phyloP scores from a whole-genome alignment of 2,329 filamentous ascomycete species.

The Trichoderma guizhouense region DNA sequence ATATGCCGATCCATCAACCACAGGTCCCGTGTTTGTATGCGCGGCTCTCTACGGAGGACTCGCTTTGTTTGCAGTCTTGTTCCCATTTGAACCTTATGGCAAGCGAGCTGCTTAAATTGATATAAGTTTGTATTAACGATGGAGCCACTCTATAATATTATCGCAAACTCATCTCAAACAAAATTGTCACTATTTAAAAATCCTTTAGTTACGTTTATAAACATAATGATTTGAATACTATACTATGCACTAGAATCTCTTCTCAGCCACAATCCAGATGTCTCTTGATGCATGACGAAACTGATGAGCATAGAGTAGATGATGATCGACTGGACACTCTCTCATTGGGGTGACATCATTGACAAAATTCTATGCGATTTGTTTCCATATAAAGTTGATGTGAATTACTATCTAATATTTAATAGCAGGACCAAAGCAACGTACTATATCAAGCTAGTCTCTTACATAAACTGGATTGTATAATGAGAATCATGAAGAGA shows the following conservation, averaged over 20 bases:
- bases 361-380: no score
- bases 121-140: not conserved
- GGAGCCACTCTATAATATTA: not conserved
- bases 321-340: no score
- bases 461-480: no score
- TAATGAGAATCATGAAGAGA: not conserved
- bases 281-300: no score
- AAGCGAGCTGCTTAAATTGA: constrained; percentile 42
- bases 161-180: not conserved
- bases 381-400: no score
- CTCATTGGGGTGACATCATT: no score
- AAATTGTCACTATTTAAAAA: not conserved
- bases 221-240: not conserved
- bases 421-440: no score
- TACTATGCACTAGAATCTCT: no score
- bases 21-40: constrained; percentile 62
- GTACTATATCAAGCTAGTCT: no score
- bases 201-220: not conserved
- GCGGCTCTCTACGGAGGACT: constrained; percentile 58
- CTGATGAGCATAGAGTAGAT: no score
- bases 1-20: constrained; percentile 49
- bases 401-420: no score
- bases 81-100: constrained; percentile 59
- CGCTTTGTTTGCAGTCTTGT: constrained; percentile 55
- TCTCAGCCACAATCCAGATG: no score